Base-by-base conservation (phyloP, 164 flowering plant species). In the Platanus orientalis region DNA sequence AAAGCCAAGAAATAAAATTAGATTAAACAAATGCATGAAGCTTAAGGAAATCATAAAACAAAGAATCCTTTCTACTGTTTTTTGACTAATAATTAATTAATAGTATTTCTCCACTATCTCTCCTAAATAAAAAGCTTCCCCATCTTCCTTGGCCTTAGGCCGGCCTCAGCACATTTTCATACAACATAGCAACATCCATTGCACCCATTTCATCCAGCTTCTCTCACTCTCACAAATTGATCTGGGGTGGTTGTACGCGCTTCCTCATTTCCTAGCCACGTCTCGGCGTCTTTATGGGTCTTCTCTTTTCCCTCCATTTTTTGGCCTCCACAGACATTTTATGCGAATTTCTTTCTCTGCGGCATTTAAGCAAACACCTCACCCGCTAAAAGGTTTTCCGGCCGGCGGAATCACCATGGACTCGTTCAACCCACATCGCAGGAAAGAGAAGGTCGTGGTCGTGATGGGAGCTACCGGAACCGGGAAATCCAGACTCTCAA, bases 391-490 rank as follows among this genome's bases (percentile, higher is more conserved):
- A n/a, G n/a, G 60, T 42, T 80, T 81, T 63, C 78, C 62, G 7
- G 19, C 72, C 16, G 68, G 67, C 2, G 75, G 66, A 0, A 40
- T 74, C 48, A 71, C 54, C 56, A 66, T 75, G 75, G 75, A 73
- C 3, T 56, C 75, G 12, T 79, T 77, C 44, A 57, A 50, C 26
- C 69, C 68, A 0, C 59, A 68, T 61, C 74, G 72, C 14, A 69
- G 75, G 0, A 83, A 83, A 58, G 91, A 85, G 40, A 92, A 92
- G 67, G 92, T 85, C 1, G 82, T 90, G 28, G 40, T 92, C 16
- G 89, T 92, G 1, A 73, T 92, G 72, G 98, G 98, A 0, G 88
- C 96, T 0, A 92, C 96, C 17, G 98, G 96, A 1, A 81, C 96
- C 6, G 98, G 96, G 0, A 92, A 90, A 61, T 85, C 96, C 0